Conservation (phyloP, 345 rosid genomes). For the Crucihimalaya himalaica region DNA sequence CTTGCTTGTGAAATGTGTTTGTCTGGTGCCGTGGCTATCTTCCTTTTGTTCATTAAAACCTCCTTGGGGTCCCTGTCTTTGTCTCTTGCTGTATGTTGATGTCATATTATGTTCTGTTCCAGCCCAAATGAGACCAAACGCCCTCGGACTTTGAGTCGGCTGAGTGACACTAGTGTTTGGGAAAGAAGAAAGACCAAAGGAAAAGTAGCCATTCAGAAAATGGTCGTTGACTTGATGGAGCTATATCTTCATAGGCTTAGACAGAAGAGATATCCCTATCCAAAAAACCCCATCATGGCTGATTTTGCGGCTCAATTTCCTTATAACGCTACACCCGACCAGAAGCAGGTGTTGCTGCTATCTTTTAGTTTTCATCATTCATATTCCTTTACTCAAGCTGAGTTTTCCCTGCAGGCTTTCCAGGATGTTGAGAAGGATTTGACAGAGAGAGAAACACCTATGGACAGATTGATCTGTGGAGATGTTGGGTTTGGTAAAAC, state of each 20-base stretch:
- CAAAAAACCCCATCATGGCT: constrained; percentile 65
- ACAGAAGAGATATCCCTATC: constrained; percentile 83
- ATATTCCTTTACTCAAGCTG: constrained; percentile 32
- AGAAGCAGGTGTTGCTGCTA: constrained; percentile 56
- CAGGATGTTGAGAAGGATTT: constrained; percentile 87
- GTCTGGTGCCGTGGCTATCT: not conserved
- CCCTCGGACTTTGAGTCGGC: constrained; percentile 80
- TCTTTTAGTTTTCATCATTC: constrained; percentile 16
- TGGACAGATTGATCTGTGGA: constrained; percentile 94
- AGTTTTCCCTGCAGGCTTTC: constrained; percentile 72
- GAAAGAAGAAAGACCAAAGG: constrained; percentile 94
- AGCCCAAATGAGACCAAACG: constrained; percentile 85
- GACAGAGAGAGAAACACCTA: constrained; percentile 90
- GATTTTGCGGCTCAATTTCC: constrained; percentile 73
- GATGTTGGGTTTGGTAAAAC: constrained; percentile 99
- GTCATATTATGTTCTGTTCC: constrained; percentile 28
- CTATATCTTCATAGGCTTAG: constrained; percentile 84
- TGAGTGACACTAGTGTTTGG: constrained; percentile 81
- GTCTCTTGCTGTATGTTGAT: constrained; percentile 17
- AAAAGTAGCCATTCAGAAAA: constrained; percentile 91
- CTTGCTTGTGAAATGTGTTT: constrained; percentile 4
- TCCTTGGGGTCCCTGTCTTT: not conserved
- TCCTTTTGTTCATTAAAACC: not conserved
- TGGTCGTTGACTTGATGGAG: constrained; percentile 99
- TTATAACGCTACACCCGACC: constrained; percentile 89